Percentiles rank a stretch among this genome's conserved stretches.
These are phyloP conservation scores for Arabis alpina DNA, from an alignment of 345 rosid species.

Conservation along the genomic window DNA sequence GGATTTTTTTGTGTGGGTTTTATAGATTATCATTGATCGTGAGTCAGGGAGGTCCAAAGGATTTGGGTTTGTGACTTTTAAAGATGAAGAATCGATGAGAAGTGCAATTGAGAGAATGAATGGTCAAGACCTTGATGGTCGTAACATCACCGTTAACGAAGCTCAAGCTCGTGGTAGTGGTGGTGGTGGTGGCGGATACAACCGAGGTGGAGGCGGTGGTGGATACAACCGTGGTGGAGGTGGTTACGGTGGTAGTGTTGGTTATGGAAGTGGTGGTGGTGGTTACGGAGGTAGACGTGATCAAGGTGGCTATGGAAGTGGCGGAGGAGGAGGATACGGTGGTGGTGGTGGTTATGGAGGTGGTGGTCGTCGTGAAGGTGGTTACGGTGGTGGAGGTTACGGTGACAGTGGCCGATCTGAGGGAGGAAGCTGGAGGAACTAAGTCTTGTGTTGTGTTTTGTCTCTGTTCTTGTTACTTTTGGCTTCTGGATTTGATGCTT, in stretches of 20 bases:
- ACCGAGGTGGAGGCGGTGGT: constrained; percentile 39
- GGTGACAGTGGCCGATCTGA: constrained; percentile 61
- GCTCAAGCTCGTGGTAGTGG: constrained; percentile 77
- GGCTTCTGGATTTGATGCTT: constrained; percentile 4
- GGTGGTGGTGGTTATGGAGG: constrained; percentile 35
- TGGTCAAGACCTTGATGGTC: constrained; percentile 81
- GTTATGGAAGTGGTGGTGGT: constrained; percentile 44
- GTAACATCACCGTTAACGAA: constrained; percentile 79
- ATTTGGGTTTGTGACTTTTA: constrained; percentile 82
- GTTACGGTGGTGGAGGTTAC: constrained; percentile 50
- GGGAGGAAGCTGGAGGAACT: constrained; percentile 61
- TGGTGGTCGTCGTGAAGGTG: constrained; percentile 46
- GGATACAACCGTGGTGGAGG: constrained; percentile 46
- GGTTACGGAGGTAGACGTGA: constrained; percentile 15
- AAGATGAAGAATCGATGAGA: constrained; percentile 73
- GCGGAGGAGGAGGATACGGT: constrained; percentile 62
- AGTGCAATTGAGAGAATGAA: constrained; percentile 94
- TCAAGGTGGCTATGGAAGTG: constrained; percentile 53
- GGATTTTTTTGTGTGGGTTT: neutral
- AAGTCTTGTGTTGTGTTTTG: neutral
- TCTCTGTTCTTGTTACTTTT: constrained; percentile 7
- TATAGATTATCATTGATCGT: constrained; percentile 82
- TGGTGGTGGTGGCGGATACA: constrained; percentile 35
- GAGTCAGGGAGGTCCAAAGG: constrained; percentile 89
- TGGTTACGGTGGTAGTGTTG: constrained; percentile 44